Evolutionary conservation across 1,284 basidiomycete species (phyloP), one percentile per base, ranked within the genome.

Genomic region (Amylostereum chailletii): DNA sequence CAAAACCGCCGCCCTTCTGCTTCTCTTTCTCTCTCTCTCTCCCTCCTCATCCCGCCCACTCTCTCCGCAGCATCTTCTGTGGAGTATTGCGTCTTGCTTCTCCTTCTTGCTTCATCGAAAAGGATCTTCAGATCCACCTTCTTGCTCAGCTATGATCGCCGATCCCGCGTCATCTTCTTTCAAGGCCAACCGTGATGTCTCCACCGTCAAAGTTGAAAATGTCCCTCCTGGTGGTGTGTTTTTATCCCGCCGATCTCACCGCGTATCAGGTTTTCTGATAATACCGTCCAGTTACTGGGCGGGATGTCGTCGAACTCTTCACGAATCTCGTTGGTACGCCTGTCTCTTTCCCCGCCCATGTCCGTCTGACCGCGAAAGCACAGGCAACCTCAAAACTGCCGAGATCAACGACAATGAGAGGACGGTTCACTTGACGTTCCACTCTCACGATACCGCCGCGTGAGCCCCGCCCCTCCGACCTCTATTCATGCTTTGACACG

Each of bases 261-360:
- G 19, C 19, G 19, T 11, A 41, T 39, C 19, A 48, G 33, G 40
- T 39, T 49, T 44, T 30, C 48, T 38, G 29, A 46, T 34, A 9
- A 5, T 30, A 33, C 41, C 42, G 27, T 30, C 40, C 41, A 77
- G 76, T 71, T 26, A 69, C 67, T 49, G 67, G 70, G 46, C 63
- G 67, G 38, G 78, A 82, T 54, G 67, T 82, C 19, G 62, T 77
- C n/a, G 67, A 76, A 26, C 63, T 82, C 46, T 83, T 83, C 60
- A 72, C 66, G 50, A 74, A 67, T 36, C 68, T 79, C 42, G 77
- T 82, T 46, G 80, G 81, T 79, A 59, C 29, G 54, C 57, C 30
- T 45, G 32, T 26, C 11, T 41, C 42, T 29, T 42, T 27, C 30
- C 46, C 42, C 31, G 29, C 45, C 34, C 19, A 44, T 46, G 36